phyloP scores from a whole-genome alignment of 2,329 filamentous ascomycete genomes.

The Trichoderma arundinaceum region DNA sequence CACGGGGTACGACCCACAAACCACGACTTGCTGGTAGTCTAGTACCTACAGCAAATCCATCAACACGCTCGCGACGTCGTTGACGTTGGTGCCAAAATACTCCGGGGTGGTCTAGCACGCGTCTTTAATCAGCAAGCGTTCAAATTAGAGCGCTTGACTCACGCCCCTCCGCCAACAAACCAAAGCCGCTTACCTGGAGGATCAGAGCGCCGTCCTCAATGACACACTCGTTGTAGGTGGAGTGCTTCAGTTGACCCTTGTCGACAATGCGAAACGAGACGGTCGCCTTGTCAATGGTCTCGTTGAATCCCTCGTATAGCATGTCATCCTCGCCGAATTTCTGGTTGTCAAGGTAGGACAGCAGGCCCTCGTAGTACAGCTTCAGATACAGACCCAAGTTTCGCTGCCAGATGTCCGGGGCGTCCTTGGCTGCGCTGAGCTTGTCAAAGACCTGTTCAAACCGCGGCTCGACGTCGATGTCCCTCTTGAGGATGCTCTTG shows the following conservation, averaged over 20 bases:
- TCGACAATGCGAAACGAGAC: constrained; percentile 56
- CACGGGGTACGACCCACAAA: constrained; percentile 9
- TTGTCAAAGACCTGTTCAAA: constrained; percentile 53
- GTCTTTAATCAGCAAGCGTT: neutral
- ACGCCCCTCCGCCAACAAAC: too few relatives aligned
- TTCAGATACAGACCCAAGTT: constrained; percentile 49
- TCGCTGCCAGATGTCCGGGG: constrained; percentile 49
- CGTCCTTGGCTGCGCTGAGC: constrained; percentile 43
- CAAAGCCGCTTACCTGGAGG: constrained; percentile 47
- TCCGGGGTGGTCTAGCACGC: constrained; percentile 9
- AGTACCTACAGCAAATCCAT: constrained; percentile 20
- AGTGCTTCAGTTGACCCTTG: constrained; percentile 44
- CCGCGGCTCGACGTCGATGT: constrained; percentile 54
- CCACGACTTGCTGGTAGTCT: too few relatives aligned
- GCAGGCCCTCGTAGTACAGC: constrained; percentile 54
- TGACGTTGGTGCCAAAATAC: constrained; percentile 30
- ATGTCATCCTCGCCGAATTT: constrained; percentile 57
- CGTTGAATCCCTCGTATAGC: constrained; percentile 55
- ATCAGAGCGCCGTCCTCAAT: constrained; percentile 57
- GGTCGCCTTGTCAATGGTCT: constrained; percentile 51
- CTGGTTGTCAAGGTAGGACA: constrained; percentile 48
- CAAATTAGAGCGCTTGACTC: neutral
- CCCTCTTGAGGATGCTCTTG: constrained; percentile 47
- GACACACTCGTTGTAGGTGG: constrained; percentile 52
- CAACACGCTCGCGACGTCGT: constrained; percentile 36